Evolutionary conservation across 805 yeast genomes (phyloP).

Genomic region (Candida caryicola): DNA sequence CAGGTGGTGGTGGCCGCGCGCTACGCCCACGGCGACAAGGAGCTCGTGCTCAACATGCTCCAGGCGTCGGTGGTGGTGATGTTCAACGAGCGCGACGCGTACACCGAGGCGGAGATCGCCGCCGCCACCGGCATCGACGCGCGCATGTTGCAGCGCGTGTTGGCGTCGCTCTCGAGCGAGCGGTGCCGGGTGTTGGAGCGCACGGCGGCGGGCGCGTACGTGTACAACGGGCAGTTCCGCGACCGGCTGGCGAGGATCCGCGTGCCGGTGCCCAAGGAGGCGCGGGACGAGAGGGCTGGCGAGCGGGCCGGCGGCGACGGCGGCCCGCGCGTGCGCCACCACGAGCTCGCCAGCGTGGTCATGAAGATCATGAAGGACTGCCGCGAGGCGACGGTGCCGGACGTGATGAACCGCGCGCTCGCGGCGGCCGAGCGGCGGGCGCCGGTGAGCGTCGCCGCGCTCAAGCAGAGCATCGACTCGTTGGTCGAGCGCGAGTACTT

Average conservation of each 20-base stretch:
- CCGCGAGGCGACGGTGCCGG: constrained; percentile 20
- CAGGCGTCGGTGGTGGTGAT: constrained; percentile 42
- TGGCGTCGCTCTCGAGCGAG: constrained; percentile 29
- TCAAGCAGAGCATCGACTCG: constrained; percentile 34
- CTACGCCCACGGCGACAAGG: constrained; percentile 31
- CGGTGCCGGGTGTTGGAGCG: constrained; percentile 28
- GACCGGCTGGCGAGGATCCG: constrained; percentile 28
- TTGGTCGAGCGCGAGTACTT: constrained; percentile 36
- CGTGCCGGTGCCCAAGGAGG: constrained; percentile 27
- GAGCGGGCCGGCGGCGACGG: constrained; percentile 5
- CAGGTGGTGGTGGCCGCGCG: constrained; percentile 32
- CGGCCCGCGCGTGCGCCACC: constrained; percentile 21
- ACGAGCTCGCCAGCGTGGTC: constrained; percentile 28
- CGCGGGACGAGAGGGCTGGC: constrained; percentile 1
- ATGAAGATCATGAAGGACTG: constrained; percentile 33
- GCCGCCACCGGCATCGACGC: constrained; percentile 30
- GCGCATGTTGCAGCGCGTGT: constrained; percentile 25
- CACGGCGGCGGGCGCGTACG: constrained; percentile 5
- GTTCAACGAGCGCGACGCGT: constrained; percentile 29
- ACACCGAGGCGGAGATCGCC: constrained; percentile 20
- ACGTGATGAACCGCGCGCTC: constrained; percentile 27
- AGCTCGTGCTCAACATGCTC: constrained; percentile 38
- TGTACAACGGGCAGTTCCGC: constrained; percentile 23
- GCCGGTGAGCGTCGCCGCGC: constrained; percentile 24
- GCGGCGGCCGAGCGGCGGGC: constrained; percentile 20